These are phyloP conservation scores for Alternaria angustiovoidea DNA, from an alignment of 2,329 filamentous ascomycete species.

Conservation along the genomic window DNA sequence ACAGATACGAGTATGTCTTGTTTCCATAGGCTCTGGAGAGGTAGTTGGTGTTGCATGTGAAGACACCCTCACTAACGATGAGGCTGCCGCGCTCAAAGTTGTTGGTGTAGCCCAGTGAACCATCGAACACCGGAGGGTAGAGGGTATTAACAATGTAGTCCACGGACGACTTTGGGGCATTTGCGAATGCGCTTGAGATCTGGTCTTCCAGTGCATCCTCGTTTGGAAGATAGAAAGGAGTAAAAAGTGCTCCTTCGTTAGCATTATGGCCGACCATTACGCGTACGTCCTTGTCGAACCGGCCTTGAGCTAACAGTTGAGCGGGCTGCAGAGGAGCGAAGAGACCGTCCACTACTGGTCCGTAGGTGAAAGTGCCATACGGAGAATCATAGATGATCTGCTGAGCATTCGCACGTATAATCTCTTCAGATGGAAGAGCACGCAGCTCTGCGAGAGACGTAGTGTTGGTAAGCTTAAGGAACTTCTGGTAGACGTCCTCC, in stretches of 20 bases:
- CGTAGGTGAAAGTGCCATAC: constrained; percentile 48
- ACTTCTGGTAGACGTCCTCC: constrained; percentile 41
- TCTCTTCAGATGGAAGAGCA: constrained; percentile 36
- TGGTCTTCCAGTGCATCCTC: constrained; percentile 38
- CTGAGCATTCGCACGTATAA: constrained; percentile 47
- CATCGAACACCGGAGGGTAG: constrained; percentile 61
- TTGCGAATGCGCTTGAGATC: constrained; percentile 39
- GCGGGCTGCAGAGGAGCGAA: constrained; percentile 44
- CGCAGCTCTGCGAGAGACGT: constrained; percentile 47
- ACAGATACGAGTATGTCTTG: constrained; percentile 61
- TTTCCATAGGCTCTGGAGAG: constrained; percentile 58
- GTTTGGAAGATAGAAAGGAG: constrained; percentile 48
- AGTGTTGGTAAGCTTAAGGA: constrained; percentile 45
- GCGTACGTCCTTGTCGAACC: constrained; percentile 46
- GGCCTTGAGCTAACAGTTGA: constrained; percentile 47
- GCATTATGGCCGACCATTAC: constrained; percentile 55
- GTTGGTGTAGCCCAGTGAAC: constrained; percentile 56
- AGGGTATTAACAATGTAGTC: constrained; percentile 55
- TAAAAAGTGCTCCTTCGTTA: constrained; percentile 57
- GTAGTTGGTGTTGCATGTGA: constrained; percentile 63
- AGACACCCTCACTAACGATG: constrained; percentile 55
- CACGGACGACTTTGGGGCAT: constrained; percentile 42
- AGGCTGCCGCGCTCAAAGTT: constrained; percentile 55
- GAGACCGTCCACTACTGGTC: constrained; percentile 46
- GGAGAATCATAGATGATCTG: constrained; percentile 40